Conservation (phyloP, 176 grass and related monocot genomes). For the Triticum urartu region DNA sequence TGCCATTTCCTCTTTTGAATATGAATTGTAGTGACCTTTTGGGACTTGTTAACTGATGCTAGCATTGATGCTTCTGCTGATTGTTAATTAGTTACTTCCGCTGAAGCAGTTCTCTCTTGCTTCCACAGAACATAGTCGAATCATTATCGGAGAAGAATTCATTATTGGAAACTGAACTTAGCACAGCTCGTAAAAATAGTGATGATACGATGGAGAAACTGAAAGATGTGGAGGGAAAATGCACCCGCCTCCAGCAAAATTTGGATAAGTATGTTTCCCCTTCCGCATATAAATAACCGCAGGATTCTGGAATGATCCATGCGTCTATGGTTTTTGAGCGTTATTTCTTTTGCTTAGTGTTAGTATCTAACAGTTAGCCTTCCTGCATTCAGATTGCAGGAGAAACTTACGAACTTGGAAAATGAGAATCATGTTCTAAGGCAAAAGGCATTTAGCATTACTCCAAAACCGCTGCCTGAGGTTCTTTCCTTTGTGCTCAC, state of each 20-base stretch:
- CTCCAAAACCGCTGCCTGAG: constrained; percentile 52
- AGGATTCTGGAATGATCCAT: constrained; percentile 18
- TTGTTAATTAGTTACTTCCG: not conserved
- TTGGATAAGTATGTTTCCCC: constrained; percentile 68
- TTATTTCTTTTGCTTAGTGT: not conserved
- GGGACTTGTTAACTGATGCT: not conserved
- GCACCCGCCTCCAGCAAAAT: constrained; percentile 74
- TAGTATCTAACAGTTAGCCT: constrained; percentile 21
- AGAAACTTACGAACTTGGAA: constrained; percentile 78
- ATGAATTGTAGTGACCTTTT: constrained; percentile 8
- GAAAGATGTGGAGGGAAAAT: constrained; percentile 77
- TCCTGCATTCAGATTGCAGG: constrained; percentile 68
- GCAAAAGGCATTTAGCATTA: constrained; percentile 65
- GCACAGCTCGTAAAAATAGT: constrained; percentile 59
- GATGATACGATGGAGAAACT: constrained; percentile 83
- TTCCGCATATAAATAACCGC: not conserved
- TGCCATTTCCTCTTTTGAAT: not conserved
- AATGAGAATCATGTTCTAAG: constrained; percentile 91
- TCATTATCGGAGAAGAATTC: constrained; percentile 73
- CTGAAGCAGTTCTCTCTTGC: constrained; percentile 37
- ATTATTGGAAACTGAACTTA: constrained; percentile 73
- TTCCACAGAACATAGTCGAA: constrained; percentile 66
- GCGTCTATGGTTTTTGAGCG: not conserved
- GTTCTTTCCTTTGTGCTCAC: constrained; percentile 41
- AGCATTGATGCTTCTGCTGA: not conserved